Evolutionary conservation across 306 rosid genomes (phyloP).

Genomic region (Pyrus betulifolia): DNA sequence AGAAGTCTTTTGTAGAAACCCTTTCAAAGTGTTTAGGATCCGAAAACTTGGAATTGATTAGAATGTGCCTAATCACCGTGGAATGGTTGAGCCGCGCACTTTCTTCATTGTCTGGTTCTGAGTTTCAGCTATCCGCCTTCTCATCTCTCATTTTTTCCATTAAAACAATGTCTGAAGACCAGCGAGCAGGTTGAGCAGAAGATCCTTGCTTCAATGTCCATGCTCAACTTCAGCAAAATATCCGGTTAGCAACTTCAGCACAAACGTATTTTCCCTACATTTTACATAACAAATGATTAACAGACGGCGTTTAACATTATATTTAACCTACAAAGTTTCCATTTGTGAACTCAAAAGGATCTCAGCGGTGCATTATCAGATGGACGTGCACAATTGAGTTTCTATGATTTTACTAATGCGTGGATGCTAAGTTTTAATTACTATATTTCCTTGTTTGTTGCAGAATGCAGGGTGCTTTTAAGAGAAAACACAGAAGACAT

Average conservation of each 20-base stretch:
- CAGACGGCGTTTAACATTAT: background rate
- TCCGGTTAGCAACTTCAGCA: conserved; percentile 40
- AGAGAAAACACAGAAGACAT: conserved; percentile 52
- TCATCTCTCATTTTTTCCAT: conserved; percentile 36
- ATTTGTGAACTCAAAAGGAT: too few relatives aligned
- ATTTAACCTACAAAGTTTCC: too few relatives aligned
- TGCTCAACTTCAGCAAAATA: conserved; percentile 69
- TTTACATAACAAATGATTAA: background rate
- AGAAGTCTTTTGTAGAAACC: conserved; percentile 45
- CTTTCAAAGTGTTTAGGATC: conserved; percentile 48
- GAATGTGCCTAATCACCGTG: conserved; percentile 38
- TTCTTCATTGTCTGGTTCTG: conserved; percentile 25
- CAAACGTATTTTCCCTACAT: background rate
- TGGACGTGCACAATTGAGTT: background rate
- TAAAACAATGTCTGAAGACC: conserved; percentile 41
- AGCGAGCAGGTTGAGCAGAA: conserved; percentile 43
- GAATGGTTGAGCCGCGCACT: conserved; percentile 74
- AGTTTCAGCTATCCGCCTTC: conserved; percentile 48
- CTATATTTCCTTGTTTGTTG: conserved; percentile 1
- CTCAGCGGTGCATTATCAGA: background rate
- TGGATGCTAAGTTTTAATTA: background rate
- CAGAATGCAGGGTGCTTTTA: conserved; percentile 60
- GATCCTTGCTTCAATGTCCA: conserved; percentile 59
- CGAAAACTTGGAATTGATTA: conserved; percentile 42
- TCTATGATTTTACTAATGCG: background rate